Conservation (phyloP, 495 filamentous ascomycete genomes). For the Neurospora sp. region DNA sequence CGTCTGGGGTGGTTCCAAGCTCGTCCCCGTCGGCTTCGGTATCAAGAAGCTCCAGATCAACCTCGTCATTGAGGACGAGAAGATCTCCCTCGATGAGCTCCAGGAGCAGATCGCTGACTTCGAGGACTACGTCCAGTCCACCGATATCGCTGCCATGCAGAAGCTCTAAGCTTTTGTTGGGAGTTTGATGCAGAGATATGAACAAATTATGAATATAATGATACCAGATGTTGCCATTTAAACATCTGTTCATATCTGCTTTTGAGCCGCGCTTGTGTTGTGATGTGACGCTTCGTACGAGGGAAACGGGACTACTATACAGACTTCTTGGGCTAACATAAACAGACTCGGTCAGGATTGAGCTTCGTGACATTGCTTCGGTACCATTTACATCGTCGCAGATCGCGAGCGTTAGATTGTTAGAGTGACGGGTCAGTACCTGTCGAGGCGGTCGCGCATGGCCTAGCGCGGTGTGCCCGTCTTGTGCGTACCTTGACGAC, state of each 20-base stretch:
- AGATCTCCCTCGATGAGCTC: slow-evolving; percentile 79
- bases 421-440: background rate
- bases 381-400: background rate
- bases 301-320: background rate
- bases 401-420: background rate
- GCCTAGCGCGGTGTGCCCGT: background rate
- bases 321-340: background rate
- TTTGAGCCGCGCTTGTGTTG: background rate
- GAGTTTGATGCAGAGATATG: slow-evolving; percentile 13
- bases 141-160: slow-evolving; percentile 61
- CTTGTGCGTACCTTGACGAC: background rate
- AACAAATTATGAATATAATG: slow-evolving; percentile 14
- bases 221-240: background rate
- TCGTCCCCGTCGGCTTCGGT: slow-evolving; percentile 85
- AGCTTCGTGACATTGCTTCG: background rate
- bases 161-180: slow-evolving; percentile 20
- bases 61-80: slow-evolving; percentile 94
- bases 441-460: background rate
- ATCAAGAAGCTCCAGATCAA: slow-evolving; percentile 99
- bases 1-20: slow-evolving; percentile 87
- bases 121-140: slow-evolving; percentile 96
- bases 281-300: background rate
- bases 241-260: background rate
- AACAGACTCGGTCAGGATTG: background rate
- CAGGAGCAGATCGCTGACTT: slow-evolving; percentile 69